phyloP scores from a whole-genome alignment of 345 rosid species.

The Pugionium dolabratum region DNA sequence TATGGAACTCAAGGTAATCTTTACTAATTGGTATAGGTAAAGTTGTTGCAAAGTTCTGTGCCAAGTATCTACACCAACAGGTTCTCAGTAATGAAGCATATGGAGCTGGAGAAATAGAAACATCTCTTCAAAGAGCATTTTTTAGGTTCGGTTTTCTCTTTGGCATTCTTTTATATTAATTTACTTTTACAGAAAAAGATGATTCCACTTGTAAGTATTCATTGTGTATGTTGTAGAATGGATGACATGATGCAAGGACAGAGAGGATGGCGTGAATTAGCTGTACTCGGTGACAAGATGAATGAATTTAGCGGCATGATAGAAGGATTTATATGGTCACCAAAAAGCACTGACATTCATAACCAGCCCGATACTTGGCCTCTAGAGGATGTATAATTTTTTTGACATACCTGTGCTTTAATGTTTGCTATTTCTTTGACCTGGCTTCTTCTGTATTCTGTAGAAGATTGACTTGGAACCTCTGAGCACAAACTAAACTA shows the following conservation, averaged over 20 bases:
- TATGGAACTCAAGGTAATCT: constrained; percentile 1
- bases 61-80: constrained; percentile 82
- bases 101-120: constrained; percentile 68
- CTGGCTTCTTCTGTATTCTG: not conserved
- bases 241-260: constrained; percentile 96
- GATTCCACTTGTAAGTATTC: not conserved
- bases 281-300: constrained; percentile 73
- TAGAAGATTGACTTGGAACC: constrained; percentile 6
- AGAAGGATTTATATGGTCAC: constrained; percentile 89
- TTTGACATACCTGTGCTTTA: not conserved
- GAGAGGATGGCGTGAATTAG: constrained; percentile 86
- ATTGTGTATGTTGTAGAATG: constrained; percentile 53
- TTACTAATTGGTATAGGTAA: constrained; percentile 50
- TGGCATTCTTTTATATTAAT: not conserved
- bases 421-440: not conserved
- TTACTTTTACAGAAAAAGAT: constrained; percentile 6
- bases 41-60: constrained; percentile 84
- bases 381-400: constrained; percentile 54
- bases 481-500: not conserved
- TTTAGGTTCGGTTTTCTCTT: constrained; percentile 51
- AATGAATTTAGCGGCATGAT: constrained; percentile 74
- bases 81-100: constrained; percentile 64
- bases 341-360: constrained; percentile 56
- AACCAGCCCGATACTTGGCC: constrained; percentile 53
- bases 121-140: constrained; percentile 64